Evolutionary conservation across 768 basidiomycete species (phyloP).

Genomic region (Collybiopsis confluens): DNA sequence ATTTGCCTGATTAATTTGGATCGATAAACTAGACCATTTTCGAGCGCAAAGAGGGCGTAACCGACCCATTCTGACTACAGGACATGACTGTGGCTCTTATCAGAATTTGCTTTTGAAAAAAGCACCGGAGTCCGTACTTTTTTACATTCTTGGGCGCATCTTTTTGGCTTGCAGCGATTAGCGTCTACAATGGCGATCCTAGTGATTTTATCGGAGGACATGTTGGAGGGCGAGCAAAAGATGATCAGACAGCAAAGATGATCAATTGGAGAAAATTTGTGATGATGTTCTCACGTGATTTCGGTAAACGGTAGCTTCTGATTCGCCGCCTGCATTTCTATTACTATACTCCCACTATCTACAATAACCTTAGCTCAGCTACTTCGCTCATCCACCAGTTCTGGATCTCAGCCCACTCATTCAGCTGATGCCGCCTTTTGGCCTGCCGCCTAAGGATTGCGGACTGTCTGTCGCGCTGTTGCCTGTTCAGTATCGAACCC

Average conservation of each 20-base stretch:
- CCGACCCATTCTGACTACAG: constrained; percentile 95
- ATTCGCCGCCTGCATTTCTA: too few species aligned
- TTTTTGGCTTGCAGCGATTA: constrained; percentile 94
- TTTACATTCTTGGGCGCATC: constrained; percentile 97
- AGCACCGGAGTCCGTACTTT: constrained; percentile 49
- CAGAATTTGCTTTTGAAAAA: constrained; percentile 9
- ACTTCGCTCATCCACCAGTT: neutral
- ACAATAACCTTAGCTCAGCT: neutral
- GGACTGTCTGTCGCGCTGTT: neutral
- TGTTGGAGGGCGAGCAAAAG: neutral
- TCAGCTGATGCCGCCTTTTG: neutral
- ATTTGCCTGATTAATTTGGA: constrained; percentile 57
- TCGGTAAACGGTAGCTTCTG: too few species aligned
- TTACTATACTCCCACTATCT: too few species aligned
- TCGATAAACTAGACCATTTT: neutral
- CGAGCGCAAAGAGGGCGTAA: neutral
- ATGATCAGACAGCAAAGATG: too few species aligned
- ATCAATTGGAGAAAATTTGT: too few species aligned
- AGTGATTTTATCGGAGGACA: constrained; percentile 93
- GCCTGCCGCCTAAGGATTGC: neutral
- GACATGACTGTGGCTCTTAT: constrained; percentile 62
- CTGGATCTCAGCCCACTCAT: neutral
- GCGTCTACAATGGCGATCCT: constrained; percentile 94
- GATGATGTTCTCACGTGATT: too few species aligned
- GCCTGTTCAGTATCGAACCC: neutral